Evolutionary conservation across 2,329 filamentous ascomycete genomes (phyloP), one percentile per base, ranked within the genome.

Genomic region (Penicillium sp.): DNA sequence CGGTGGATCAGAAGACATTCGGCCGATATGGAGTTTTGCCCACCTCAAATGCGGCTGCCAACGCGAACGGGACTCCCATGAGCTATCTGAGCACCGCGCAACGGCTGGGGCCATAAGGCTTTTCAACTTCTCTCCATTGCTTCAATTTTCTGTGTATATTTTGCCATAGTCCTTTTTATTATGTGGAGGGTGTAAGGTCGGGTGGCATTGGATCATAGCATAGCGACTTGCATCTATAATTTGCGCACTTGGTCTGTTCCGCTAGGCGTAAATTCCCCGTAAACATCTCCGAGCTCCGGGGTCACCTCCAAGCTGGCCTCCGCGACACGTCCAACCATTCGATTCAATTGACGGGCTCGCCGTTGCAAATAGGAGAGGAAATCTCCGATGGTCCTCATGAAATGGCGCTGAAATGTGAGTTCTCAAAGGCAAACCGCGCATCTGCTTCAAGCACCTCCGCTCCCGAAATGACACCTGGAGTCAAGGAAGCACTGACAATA

Each of bases 1-100:
- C 89, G 50, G 86, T 96, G 14, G 92, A 97, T 66, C 92, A 96
- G 73, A 96, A 96, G 79, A 96, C 90, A 5, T 96, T 92, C 65
- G 92, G 92, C 7, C 82, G 92, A 47, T 96, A 95, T 64, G 92
- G 92, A 2, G 88, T 96, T 13, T 76, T 97, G 50, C 92, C 92
- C 2, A 80, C 84, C 1, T 77, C 71, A 18, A 67, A 57, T 35
- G 46, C 64, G 16, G 55, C 60, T n/a, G 67, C 25, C 62, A 52
- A 46, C 57, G 74, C 51, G 22, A 60, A 46, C 39, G 65, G 67
- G 27, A 70, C 75, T 31, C 72, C 74, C 13, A 76, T 88, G 61
- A 84, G 84, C 48, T 81, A 88, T 52, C 76, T 88, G 40, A 84
- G 81, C 16, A 62, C 69, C 44, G 81, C 80, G 22, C 88, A 90